Conservation (phyloP, 805 yeast genomes). For the Middelhovenomyces tepae region DNA sequence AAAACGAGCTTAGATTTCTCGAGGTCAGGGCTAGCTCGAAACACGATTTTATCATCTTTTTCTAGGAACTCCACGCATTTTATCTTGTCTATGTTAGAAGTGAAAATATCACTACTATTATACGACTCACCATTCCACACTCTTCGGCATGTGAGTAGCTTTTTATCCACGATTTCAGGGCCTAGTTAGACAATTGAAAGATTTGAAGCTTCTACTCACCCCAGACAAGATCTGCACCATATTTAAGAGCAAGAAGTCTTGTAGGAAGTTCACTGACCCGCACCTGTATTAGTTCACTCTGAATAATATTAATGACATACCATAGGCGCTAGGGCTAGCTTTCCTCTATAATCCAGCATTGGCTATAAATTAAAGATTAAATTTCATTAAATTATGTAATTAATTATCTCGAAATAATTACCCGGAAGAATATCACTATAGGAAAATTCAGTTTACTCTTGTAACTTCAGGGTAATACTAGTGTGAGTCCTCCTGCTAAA, state of each 20-base stretch:
- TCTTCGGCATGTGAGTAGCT: conserved; percentile 63
- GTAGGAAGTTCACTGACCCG: conserved; percentile 92
- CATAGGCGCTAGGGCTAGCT: conserved; percentile 90
- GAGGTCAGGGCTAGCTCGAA: conserved; percentile 57
- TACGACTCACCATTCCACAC: conserved; percentile 41
- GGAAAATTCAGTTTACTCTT: too few species aligned
- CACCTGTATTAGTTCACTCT: conserved; percentile 33
- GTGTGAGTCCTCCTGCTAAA: too few species aligned
- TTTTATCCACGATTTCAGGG: conserved; percentile 89
- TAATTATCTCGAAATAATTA: neutral
- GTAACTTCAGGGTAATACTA: too few species aligned
- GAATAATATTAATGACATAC: conserved; percentile 16
- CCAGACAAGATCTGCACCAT: conserved; percentile 97
- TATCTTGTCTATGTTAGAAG: conserved; percentile 15
- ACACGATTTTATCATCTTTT: conserved; percentile 40
- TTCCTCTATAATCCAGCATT: conserved; percentile 65
- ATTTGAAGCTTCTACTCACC: conserved; percentile 26
- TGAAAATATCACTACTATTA: conserved; percentile 5
- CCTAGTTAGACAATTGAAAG: conserved; percentile 18
- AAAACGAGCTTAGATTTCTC: conserved; percentile 69
- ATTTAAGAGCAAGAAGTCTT: conserved; percentile 63
- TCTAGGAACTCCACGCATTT: conserved; percentile 26
- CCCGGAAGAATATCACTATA: too few species aligned
- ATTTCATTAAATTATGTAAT: neutral
- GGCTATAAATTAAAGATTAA: conserved; percentile 2